Base-by-base conservation (phyloP, 2,329 filamentous ascomycete species). In the Aspergillus pseudoglaucus region DNA sequence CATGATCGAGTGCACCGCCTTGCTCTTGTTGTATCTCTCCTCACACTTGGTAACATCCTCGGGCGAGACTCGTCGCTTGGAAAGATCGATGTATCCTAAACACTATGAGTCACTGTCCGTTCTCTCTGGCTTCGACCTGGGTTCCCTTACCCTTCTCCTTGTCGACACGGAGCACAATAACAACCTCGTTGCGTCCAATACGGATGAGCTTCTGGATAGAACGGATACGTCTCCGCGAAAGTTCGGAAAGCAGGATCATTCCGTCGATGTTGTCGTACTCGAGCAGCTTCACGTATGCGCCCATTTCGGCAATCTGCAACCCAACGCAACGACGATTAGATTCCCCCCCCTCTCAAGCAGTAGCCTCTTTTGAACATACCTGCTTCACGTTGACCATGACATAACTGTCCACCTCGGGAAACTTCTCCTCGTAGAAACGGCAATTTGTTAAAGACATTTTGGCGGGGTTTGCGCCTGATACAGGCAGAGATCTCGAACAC, bases 381-480 rank as follows among this genome's bases (percentile, higher is more conserved):
- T 95, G 90, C 82, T 95, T 95, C 64, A 97, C 93, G 74, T 97
- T 98, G 71, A 98, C 93, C 93, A 98, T 98, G 69, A 98, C 94
- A 75, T 96, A 97, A 80, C 89, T 95, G 76, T 98, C 93, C 70
- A 98, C 91, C 80, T 97, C 93, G 50, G 90, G 90, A 67, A 87
- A 96, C 75, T 95, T 95, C 77, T 95, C 89, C 80, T 95, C 90
- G 72, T 95, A 96, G 75, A 94, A 96, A 65, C 90, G 89, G 75
- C 88, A 95, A 77, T 95, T 95, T 70, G 88, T 93, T 78, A 95
- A 83, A 75, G 90, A 94, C 88, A 94, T 95, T 65, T 70, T 87
- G 81, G 79, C 76, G 77, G 74, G 65, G 66, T 65, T 65, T 64
- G 63, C 62, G 47, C 56, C 55, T 62, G 52, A 18, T 52, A 33